Percentiles rank a stretch among this genome's conserved stretches.
Conservation (phyloP, 2,329 filamentous ascomycete species). For the Colletotrichum abscissum region DNA sequence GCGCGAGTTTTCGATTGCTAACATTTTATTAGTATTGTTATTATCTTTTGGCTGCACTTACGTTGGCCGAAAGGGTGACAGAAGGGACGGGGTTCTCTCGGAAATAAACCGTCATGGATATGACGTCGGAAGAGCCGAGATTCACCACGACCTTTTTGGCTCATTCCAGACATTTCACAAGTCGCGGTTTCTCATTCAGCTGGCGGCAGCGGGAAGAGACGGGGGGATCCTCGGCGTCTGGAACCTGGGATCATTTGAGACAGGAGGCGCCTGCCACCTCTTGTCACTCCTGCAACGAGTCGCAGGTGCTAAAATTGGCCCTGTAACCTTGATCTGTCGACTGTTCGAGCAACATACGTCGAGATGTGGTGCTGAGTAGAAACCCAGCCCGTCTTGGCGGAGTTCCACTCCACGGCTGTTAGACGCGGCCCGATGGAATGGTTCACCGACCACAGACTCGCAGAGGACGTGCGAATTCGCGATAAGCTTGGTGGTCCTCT, state of each 20-base stretch:
- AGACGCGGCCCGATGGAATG: background rate
- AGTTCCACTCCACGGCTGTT: background rate
- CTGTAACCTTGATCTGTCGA: background rate
- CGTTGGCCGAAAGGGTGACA: background rate
- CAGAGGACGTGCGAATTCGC: background rate
- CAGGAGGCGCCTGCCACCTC: background rate
- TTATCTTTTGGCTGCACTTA: background rate
- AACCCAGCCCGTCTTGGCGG: background rate
- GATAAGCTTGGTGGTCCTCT: background rate
- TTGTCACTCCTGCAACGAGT: background rate
- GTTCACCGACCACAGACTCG: background rate
- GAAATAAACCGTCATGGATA: constrained; percentile 3
- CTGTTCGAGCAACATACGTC: no score
- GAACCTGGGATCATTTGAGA: background rate
- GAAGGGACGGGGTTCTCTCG: constrained; percentile 1
- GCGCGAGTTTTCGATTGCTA: background rate
- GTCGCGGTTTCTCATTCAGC: background rate
- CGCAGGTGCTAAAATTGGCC: background rate
- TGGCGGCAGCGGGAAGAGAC: background rate
- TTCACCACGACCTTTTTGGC: background rate
- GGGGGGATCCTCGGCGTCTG: constrained; percentile 25
- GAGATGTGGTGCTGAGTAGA: background rate
- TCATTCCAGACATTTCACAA: background rate
- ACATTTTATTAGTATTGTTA: no score
- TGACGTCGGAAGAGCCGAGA: constrained; percentile 16